These are phyloP conservation scores for Eucalyptus cladocalyx DNA, from an alignment of 345 rosid genomes.

Conservation along the genomic window DNA sequence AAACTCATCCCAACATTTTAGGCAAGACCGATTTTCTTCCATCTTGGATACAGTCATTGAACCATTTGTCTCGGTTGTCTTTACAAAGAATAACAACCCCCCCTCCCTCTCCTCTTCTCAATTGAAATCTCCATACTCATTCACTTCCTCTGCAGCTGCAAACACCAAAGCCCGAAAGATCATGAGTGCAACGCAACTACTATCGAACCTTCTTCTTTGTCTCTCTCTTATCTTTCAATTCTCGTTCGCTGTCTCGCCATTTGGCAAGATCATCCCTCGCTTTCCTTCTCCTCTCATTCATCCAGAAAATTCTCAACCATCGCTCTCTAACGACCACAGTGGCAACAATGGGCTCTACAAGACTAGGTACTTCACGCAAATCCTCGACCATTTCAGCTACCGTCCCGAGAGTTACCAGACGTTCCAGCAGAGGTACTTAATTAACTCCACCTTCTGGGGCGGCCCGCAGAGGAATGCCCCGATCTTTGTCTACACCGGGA, in stretches of 20 bases:
- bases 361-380: slow-evolving; percentile 36
- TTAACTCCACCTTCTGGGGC: slow-evolving; percentile 31
- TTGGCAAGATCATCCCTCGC: not conserved
- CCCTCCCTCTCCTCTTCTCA: not conserved
- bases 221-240: not conserved
- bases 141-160: not conserved
- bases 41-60: not conserved
- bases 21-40: not conserved
- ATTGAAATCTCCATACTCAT: not conserved
- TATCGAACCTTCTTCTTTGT: not conserved
- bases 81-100: not conserved
- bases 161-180: not conserved
- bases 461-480: slow-evolving; percentile 25
- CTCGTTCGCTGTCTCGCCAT: not conserved
- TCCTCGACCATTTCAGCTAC: slow-evolving; percentile 53
- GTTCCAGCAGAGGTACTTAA: slow-evolving; percentile 61
- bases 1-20: not conserved
- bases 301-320: not conserved
- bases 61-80: not conserved
- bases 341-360: slow-evolving; percentile 2
- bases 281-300: not conserved
- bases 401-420: slow-evolving; percentile 33
- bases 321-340: not conserved
- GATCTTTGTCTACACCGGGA: slow-evolving; percentile 63
- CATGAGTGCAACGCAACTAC: not conserved